Evolutionary conservation across 192 early-diverging fungal species (phyloP).

Genomic region (Mortierella claussenii): DNA sequence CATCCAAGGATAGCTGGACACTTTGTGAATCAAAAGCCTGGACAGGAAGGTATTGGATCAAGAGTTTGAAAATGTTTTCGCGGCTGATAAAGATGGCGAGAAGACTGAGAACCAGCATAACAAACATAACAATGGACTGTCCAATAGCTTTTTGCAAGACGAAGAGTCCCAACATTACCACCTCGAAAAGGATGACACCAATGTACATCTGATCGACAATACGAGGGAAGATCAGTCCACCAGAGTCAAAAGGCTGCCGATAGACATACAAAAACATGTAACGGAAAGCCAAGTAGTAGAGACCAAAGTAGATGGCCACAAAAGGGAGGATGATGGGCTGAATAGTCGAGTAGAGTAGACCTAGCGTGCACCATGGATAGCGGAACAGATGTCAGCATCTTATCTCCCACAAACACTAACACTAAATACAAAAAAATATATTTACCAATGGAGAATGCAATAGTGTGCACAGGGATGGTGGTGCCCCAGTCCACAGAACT

Average conservation of each 20-base stretch:
- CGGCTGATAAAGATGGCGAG: constrained; percentile 46
- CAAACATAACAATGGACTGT: constrained; percentile 59
- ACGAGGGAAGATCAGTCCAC: constrained; percentile 70
- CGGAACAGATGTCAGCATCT: no score
- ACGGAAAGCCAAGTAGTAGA: constrained; percentile 77
- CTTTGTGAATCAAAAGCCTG: constrained; percentile 18
- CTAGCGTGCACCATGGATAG: no score
- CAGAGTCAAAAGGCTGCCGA: constrained; percentile 64
- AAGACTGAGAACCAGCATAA: constrained; percentile 35
- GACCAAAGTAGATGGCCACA: constrained; percentile 74
- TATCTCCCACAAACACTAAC: no score
- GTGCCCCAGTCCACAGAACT: constrained; percentile 64
- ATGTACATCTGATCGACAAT: constrained; percentile 70
- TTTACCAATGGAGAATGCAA: constrained; percentile 63
- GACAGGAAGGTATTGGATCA: constrained; percentile 58
- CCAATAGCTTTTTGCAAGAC: constrained; percentile 59
- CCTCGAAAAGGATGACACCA: constrained; percentile 73
- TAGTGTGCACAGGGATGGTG: constrained; percentile 70
- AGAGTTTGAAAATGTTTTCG: constrained; percentile 49
- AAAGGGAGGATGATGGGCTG: constrained; percentile 81
- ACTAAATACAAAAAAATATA: no score
- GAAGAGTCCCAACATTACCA: constrained; percentile 78
- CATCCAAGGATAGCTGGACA: neutral
- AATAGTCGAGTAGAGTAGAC: constrained; percentile 78
- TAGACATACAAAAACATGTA: constrained; percentile 85